Conservation (phyloP, 2,329 filamentous ascomycete genomes). For the Rasamsonia emersonii region DNA sequence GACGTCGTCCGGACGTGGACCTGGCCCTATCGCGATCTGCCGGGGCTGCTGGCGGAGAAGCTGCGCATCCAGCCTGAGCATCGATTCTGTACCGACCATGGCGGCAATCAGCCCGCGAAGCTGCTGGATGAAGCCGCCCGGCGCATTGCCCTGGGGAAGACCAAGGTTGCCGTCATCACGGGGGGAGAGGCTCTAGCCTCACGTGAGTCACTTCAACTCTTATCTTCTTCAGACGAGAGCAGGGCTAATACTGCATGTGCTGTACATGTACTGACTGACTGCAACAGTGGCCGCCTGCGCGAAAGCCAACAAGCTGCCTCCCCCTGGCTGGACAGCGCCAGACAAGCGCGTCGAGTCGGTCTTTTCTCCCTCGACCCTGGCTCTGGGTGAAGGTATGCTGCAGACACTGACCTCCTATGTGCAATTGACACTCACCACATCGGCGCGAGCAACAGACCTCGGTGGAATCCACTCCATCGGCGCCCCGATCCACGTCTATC, state of each 20-base stretch:
- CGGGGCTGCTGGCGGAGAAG: constrained; percentile 43
- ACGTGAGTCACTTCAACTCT: no score
- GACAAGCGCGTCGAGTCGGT: constrained; percentile 40
- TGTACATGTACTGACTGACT: constrained; percentile 12
- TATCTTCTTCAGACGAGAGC: neutral
- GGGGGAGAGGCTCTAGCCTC: constrained; percentile 59
- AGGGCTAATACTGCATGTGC: no score
- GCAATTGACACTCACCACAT: no score
- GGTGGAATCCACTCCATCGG: constrained; percentile 52
- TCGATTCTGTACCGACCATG: constrained; percentile 48
- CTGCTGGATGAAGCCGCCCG: constrained; percentile 57
- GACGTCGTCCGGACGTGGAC: constrained; percentile 55
- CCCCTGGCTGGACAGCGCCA: constrained; percentile 50
- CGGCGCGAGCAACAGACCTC: no score
- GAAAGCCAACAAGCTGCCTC: constrained; percentile 45
- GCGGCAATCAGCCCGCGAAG: constrained; percentile 54
- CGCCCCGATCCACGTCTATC: constrained; percentile 58
- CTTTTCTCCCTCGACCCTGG: constrained; percentile 43
- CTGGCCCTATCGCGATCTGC: constrained; percentile 55
- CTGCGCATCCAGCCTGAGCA: constrained; percentile 43
- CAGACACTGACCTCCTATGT: no score
- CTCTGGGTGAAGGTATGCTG: constrained; percentile 35
- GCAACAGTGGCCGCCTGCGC: constrained; percentile 44
- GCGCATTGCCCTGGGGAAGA: constrained; percentile 46
- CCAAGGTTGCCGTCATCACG: constrained; percentile 50